Conservation (phyloP, 352 stramenopile species). For the Globisporangium echinulatum region DNA sequence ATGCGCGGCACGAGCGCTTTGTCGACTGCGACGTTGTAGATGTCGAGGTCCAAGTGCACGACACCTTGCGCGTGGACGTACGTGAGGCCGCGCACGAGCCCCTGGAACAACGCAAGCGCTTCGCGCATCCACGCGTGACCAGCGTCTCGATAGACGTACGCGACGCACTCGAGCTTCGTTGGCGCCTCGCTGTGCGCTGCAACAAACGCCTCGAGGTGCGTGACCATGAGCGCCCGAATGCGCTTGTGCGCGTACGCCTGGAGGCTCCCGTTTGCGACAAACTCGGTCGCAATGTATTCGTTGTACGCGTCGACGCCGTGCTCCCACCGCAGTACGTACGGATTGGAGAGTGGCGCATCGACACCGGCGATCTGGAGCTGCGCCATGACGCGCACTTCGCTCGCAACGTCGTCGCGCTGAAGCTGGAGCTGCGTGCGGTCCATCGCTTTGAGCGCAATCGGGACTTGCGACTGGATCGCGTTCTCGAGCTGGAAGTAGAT, state of each 20-base stretch:
- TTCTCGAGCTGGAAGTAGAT: slow-evolving; percentile 61
- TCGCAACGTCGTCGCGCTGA: slow-evolving; percentile 70
- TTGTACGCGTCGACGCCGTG: slow-evolving; percentile 54
- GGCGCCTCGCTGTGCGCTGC: slow-evolving; percentile 40
- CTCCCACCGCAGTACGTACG: slow-evolving; percentile 70
- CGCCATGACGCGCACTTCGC: slow-evolving; percentile 77
- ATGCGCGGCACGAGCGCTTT: slow-evolving; percentile 37
- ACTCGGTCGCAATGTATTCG: slow-evolving; percentile 80
- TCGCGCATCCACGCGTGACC: slow-evolving; percentile 60
- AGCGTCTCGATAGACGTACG: slow-evolving; percentile 36
- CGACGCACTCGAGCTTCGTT: slow-evolving; percentile 36
- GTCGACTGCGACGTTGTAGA: slow-evolving; percentile 77
- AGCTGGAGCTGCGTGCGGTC: slow-evolving; percentile 56
- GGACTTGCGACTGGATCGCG: neutral
- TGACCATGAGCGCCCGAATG: slow-evolving; percentile 19
- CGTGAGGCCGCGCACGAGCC: slow-evolving; percentile 55
- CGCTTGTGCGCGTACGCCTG: slow-evolving; percentile 55
- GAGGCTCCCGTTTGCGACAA: slow-evolving; percentile 56
- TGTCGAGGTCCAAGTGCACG: slow-evolving; percentile 74
- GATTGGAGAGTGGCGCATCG: slow-evolving; percentile 41
- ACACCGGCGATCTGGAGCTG: slow-evolving; percentile 66
- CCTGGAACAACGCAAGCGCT: slow-evolving; percentile 53
- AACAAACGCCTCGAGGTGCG: slow-evolving; percentile 66
- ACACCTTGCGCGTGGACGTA: slow-evolving; percentile 81
- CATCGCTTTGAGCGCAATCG: slow-evolving; percentile 71